These are phyloP conservation scores for Pistacia vera DNA, from an alignment of 345 rosid genomes.

Conservation along the genomic window DNA sequence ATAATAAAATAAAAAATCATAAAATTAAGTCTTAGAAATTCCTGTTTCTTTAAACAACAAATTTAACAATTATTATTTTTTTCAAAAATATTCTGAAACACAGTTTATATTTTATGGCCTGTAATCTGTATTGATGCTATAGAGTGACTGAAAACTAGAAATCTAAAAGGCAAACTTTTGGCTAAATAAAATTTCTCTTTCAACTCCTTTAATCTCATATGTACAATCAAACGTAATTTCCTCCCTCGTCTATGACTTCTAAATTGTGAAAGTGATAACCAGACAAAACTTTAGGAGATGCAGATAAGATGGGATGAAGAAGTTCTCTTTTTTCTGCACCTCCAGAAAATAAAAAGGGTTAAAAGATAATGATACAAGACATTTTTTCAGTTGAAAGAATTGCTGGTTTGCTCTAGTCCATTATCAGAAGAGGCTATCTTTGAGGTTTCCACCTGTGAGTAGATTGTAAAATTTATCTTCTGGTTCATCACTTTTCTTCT, in stretches of 20 bases:
- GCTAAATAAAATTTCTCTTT: neutral
- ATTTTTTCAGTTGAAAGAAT: neutral
- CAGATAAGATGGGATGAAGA: neutral
- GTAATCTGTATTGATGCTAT: no score
- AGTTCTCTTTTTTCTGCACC: neutral
- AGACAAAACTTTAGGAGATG: neutral
- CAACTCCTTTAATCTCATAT: neutral
- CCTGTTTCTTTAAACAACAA: no score
- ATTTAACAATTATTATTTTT: neutral
- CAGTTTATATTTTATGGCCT: no score
- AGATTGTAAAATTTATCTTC: constrained; percentile 50
- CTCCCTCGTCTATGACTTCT: neutral
- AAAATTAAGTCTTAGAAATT: no score
- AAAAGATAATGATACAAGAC: neutral
- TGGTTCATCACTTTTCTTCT: constrained; percentile 19
- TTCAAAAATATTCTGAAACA: no score
- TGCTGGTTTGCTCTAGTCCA: neutral
- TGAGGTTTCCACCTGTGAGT: constrained; percentile 44
- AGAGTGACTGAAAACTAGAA: no score
- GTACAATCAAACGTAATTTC: constrained; percentile 6
- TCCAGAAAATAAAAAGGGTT: neutral
- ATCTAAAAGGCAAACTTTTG: no score
- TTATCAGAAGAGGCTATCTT: constrained; percentile 38
- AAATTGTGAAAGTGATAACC: neutral
- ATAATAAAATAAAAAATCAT: no score